Evolutionary conservation across 345 rosid species (phyloP), one percentile per base, ranked within the genome.

Genomic region (Ailanthus altissimus): DNA sequence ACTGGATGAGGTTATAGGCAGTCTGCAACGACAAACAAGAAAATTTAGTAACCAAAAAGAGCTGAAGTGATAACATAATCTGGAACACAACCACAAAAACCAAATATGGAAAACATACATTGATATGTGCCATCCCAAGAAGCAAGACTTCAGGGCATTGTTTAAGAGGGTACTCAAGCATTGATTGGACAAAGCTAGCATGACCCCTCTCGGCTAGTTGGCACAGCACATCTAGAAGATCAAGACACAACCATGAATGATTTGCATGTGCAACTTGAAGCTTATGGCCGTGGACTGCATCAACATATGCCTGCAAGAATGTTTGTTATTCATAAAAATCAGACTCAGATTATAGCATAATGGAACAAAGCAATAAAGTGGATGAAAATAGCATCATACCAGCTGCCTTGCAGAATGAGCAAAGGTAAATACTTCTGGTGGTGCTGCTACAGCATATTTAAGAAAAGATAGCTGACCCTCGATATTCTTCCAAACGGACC

Each of bases 151-250:
- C 97, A 46, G 99, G 97, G 78, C 95, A 96, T 77, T 90, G 88
- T 78, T 85, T 84, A 49, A 96, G 93, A 66, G 98, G 97, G 85
- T 87, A 88, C 74, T 91, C 88, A 25, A 96, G 94, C 88, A 96
- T 81, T 54, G 85, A 80, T 66, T 84, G 89, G 74, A 94, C 91
- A 79, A 81, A 75, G 79, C 78, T 84, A 76, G 92, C 79, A 64
- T 92, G 93, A 71, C 99, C 99, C 82, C 86, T 88, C 87, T 96
- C 98, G 71, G 97, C 92, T 70, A 96, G 85, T 84, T 96, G 93
- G 82, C 99, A 92, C 54, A 96, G 86, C 78, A 92, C 89, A 66
- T 90, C 91, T 76, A 92, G 72, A 78, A 96, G 97, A 82, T 96
- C 99, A 32, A 96, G 92, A 79, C 97, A 93, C 77, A 91, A 77